Evolutionary conservation across 2,329 filamentous ascomycete species (phyloP).

Genomic region (Penicillium crustosum): DNA sequence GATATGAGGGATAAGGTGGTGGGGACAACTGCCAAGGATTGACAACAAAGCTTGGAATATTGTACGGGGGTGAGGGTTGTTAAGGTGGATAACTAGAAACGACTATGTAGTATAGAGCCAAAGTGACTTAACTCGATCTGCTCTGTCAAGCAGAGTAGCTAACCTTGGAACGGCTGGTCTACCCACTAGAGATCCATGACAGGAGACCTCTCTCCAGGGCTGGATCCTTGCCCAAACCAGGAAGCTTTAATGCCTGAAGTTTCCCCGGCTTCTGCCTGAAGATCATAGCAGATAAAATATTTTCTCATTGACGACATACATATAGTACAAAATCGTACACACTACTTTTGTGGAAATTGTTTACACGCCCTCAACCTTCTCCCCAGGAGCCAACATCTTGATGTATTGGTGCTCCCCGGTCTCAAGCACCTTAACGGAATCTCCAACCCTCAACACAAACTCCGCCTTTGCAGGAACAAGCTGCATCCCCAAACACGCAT

Average conservation of each 20-base stretch:
- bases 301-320: too few species aligned
- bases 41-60: background rate
- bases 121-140: too few species aligned
- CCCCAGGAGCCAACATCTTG: slow-evolving; percentile 39
- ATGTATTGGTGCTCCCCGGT: slow-evolving; percentile 47
- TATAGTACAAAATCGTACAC: background rate
- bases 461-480: slow-evolving; percentile 40
- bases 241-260: background rate
- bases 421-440: slow-evolving; percentile 42
- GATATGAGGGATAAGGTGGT: background rate
- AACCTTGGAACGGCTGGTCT: background rate
- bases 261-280: background rate
- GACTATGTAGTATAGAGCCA: too few species aligned
- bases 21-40: background rate
- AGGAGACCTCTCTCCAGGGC: background rate
- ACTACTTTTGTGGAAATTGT: background rate
- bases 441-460: slow-evolving; percentile 40
- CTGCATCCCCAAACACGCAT: slow-evolving; percentile 57
- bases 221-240: background rate
- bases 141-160: too few species aligned
- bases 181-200: too few species aligned
- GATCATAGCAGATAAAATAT: too few species aligned
- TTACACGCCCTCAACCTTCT: slow-evolving; percentile 31
- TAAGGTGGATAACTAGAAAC: background rate
- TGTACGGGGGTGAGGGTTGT: background rate